Evolutionary conservation across 257 asterid genomes (phyloP), one percentile per base, ranked within the genome.

Genomic region (Nicotiana tabacum): DNA sequence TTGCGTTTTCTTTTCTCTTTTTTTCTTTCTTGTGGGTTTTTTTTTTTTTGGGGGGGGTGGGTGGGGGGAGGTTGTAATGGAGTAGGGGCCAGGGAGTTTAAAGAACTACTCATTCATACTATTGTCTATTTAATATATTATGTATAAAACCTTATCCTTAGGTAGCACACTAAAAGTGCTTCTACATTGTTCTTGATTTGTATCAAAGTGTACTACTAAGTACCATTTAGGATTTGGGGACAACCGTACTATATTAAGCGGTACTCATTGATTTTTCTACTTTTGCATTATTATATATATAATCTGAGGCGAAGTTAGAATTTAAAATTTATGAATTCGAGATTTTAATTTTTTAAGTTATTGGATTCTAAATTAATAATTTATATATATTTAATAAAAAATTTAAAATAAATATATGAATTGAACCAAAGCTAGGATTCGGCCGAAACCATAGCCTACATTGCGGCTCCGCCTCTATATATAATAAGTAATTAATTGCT

Each of bases 261-360:
- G 55, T 37, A 68, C 32, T 68, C 56, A 18, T 37, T 67, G 77
- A 0, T 16, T 2, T 18, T 57, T 57, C 9, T 2, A 1, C 18
- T 17, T 2, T 15, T 13, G 6, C n/a, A 15, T 4, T 55, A 55
- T 55, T 13, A 5, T 13, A 53, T 13, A 2, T 48, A 53, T 53
- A 13, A 13, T 13, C 0, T 1, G 2, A 37, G 2, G 1, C 2
- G 1, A 37, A 37, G 8, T 4, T 1, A 6, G 2, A 0, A 37
- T 5, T 37, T 6, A 0, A 37, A 37, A 2, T 0, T 37, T 37
- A 37, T 37, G 2, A 0, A 0, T 37, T 37, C 9, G 1, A 1
- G 0, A 37, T 6, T 7, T 6, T 37, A 39, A 39, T 39, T 0
- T 0, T 39, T 39, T 7, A 39, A 7, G 2, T 7, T 39, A 39